phyloP scores from a whole-genome alignment of 805 yeast species.

The Lipomyces kockii region DNA sequence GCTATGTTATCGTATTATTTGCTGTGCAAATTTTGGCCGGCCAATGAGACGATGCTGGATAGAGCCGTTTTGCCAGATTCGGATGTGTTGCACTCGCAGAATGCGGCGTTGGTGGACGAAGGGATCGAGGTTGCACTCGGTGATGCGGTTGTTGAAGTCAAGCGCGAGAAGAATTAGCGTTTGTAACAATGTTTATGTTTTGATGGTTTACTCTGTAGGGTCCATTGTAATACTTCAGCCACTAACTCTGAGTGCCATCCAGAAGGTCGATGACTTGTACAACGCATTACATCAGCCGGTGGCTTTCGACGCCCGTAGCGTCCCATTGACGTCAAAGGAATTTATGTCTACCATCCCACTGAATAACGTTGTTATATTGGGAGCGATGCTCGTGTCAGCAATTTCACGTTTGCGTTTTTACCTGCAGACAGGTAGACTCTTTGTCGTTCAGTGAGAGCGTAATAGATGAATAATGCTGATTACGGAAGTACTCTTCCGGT shows the following conservation, averaged over 20 bases:
- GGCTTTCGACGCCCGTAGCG: too few relatives aligned
- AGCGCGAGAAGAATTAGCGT: constrained; percentile 1
- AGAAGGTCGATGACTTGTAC: too few relatives aligned
- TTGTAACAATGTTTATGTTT: background rate
- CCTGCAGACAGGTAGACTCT: too few relatives aligned
- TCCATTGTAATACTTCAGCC: too few relatives aligned
- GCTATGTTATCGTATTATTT: constrained; percentile 28
- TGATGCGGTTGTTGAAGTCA: constrained; percentile 4
- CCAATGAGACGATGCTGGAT: constrained; percentile 20
- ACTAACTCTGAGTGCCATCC: too few relatives aligned
- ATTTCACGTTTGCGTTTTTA: background rate
- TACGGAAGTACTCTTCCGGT: too few relatives aligned
- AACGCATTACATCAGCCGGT: too few relatives aligned
- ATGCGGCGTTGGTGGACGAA: background rate
- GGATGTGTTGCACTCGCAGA: constrained; percentile 7
- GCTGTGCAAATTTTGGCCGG: constrained; percentile 22
- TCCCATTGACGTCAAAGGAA: too few relatives aligned
- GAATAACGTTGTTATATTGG: background rate
- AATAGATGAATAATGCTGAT: too few relatives aligned
- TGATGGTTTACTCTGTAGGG: too few relatives aligned
- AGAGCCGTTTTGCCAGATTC: constrained; percentile 12
- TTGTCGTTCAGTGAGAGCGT: too few relatives aligned
- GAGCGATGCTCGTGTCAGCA: background rate
- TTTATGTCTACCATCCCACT: background rate
- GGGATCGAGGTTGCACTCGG: constrained; percentile 10